Evolutionary conservation across 108 stramenopile genomes (phyloP).

Genomic region (Nitzschia inconspicua): DNA sequence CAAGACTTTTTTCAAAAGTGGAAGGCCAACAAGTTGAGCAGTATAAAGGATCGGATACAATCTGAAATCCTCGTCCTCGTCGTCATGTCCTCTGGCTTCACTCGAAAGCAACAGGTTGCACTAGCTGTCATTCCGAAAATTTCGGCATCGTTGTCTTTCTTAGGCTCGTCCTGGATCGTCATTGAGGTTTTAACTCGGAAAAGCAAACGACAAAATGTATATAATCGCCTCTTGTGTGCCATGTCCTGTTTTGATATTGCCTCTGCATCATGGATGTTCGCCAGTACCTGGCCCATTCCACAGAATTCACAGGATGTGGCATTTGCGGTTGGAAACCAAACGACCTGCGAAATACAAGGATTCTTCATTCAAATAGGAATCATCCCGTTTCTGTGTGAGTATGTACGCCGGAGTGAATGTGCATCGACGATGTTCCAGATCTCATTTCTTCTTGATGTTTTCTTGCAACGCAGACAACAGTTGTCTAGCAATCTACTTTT

Average conservation of each 20-base stretch:
- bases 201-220: slow-evolving; percentile 14
- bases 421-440: slow-evolving; percentile 14
- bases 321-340: slow-evolving; percentile 10
- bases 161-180: slow-evolving; percentile 15
- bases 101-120: slow-evolving; percentile 5
- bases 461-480: slow-evolving; percentile 17
- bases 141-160: neutral
- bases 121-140: slow-evolving; percentile 19
- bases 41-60: no score
- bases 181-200: slow-evolving; percentile 10
- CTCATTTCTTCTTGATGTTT: slow-evolving; percentile 5
- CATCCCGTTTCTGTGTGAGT: slow-evolving; percentile 3
- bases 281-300: slow-evolving; percentile 21
- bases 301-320: neutral
- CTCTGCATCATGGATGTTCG: neutral
- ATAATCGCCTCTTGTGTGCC: slow-evolving; percentile 10
- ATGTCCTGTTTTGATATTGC: slow-evolving; percentile 13
- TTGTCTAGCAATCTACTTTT: slow-evolving; percentile 13
- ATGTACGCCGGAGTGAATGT: neutral
- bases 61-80: no score
- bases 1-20: no score
- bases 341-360: slow-evolving; percentile 12
- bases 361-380: slow-evolving; percentile 11
- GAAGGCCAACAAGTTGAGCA: no score
- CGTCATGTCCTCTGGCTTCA: neutral